phyloP scores from a whole-genome alignment of 768 basidiomycete species.

The Lactarius sp. region DNA sequence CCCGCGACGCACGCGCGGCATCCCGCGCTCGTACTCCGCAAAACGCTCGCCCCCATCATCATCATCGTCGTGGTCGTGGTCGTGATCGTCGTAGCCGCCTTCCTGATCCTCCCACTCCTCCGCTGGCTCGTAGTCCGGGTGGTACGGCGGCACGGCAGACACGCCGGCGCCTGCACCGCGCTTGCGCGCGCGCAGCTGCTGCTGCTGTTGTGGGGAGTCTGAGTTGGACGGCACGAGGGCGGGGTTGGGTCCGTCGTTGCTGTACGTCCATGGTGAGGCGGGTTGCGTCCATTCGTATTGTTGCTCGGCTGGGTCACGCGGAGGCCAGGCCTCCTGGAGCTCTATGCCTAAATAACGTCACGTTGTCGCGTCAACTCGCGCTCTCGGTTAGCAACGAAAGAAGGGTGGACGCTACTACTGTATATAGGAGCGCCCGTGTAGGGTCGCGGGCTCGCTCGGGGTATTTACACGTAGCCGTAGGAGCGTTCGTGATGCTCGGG shows the following conservation, averaged over 20 bases:
- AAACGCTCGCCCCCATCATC: slow-evolving; percentile 28
- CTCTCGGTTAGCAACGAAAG: neutral
- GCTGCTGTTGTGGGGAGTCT: slow-evolving; percentile 25
- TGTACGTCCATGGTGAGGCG: slow-evolving; percentile 81
- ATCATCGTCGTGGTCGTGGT: slow-evolving; percentile 28
- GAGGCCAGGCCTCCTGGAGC: slow-evolving; percentile 54
- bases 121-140: slow-evolving; percentile 56
- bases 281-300: slow-evolving; percentile 45
- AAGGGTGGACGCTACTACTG: neutral
- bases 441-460: slow-evolving; percentile 8
- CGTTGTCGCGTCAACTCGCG: slow-evolving; percentile 1
- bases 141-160: slow-evolving; percentile 66
- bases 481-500: slow-evolving; percentile 1
- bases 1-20: slow-evolving; percentile 49
- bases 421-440: slow-evolving; percentile 1
- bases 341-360: slow-evolving; percentile 11
- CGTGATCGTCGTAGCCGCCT: slow-evolving; percentile 29
- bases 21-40: slow-evolving; percentile 23
- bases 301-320: slow-evolving; percentile 52
- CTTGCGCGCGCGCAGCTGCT: slow-evolving; percentile 28
- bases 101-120: slow-evolving; percentile 11
- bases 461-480: slow-evolving; percentile 1
- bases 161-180: slow-evolving; percentile 26
- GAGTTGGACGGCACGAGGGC: slow-evolving; percentile 52
- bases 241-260: slow-evolving; percentile 73